These are phyloP conservation scores for Baeospora myosura DNA, from an alignment of 1,284 basidiomycete species.

Conservation along the genomic window DNA sequence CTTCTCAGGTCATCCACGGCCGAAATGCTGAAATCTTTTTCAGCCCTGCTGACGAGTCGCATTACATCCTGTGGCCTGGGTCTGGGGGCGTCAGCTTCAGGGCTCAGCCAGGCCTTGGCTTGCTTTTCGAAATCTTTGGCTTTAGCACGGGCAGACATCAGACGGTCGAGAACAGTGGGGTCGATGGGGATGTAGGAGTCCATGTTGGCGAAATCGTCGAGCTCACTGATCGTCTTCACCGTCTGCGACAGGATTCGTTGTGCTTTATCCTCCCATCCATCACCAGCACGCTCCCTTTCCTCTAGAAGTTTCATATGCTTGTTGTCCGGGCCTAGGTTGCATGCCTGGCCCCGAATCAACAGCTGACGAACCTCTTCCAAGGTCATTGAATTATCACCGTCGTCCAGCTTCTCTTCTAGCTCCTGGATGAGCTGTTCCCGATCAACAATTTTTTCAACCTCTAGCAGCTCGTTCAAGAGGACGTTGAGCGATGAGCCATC, in stretches of 20 bases:
- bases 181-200: constrained; percentile 59
- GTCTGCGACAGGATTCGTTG: constrained; percentile 54
- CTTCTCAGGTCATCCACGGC: constrained; percentile 59
- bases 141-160: constrained; percentile 52
- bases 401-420: constrained; percentile 57
- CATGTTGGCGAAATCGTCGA: constrained; percentile 58
- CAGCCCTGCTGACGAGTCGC: constrained; percentile 57
- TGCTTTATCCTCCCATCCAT: constrained; percentile 66
- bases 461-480: constrained; percentile 63
- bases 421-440: constrained; percentile 64
- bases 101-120: constrained; percentile 59
- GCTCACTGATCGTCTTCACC: constrained; percentile 62
- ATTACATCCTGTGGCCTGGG: constrained; percentile 63
- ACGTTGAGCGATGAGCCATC: constrained; percentile 73
- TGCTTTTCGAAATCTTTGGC: constrained; percentile 73
- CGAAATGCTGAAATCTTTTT: constrained; percentile 66
- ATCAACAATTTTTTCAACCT: constrained; percentile 72
- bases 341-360: constrained; percentile 58
- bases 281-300: constrained; percentile 50
- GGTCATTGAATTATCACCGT: constrained; percentile 45
- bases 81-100: constrained; percentile 42
- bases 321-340: constrained; percentile 58
- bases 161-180: constrained; percentile 47
- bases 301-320: constrained; percentile 52
- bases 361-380: constrained; percentile 66